Evolutionary conservation across 371 early-diverging fungal species (phyloP).

Genomic region (Mucor mucedo): DNA sequence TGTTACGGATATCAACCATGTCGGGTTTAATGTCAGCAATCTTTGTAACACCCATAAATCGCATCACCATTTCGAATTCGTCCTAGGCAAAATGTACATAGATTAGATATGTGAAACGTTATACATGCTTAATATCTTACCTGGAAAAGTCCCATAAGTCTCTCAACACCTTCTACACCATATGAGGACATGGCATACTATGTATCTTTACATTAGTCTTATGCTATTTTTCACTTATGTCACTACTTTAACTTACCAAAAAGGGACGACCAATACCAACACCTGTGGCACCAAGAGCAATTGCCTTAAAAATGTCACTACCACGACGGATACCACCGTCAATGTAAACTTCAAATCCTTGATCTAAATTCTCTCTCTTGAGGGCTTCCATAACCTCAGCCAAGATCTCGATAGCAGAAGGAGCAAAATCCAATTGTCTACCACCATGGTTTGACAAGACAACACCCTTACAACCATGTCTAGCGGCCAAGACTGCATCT

Average conservation of each 20-base stretch:
- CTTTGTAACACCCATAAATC: conserved; percentile 70
- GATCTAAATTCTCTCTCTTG: conserved; percentile 48
- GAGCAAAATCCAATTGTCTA: conserved; percentile 87
- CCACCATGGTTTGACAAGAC: conserved; percentile 97
- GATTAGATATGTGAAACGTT: conserved; percentile 1
- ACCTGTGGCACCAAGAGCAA: conserved; percentile 94
- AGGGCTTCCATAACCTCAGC: conserved; percentile 82
- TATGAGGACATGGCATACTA: conserved; percentile 72
- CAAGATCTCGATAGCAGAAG: conserved; percentile 80
- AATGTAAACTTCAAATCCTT: conserved; percentile 82
- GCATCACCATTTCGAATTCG: conserved; percentile 81
- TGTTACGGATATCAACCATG: conserved; percentile 60
- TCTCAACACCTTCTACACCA: conserved; percentile 82
- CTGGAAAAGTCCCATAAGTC: conserved; percentile 69
- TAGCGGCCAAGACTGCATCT: conserved; percentile 88
- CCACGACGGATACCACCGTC: conserved; percentile 95
- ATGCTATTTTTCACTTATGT: neutral
- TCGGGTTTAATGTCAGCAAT: conserved; percentile 64
- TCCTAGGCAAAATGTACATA: conserved; percentile 23
- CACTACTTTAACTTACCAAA: conserved; percentile 48
- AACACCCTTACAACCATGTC: conserved; percentile 80
- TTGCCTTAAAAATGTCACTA: conserved; percentile 90
- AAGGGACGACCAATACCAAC: conserved; percentile 92
- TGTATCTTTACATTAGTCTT: conserved; percentile 1
- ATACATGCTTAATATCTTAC: conserved; percentile 46